phyloP scores from a whole-genome alignment of 257 asterid species.

The Ocimum tenuiflorum region DNA sequence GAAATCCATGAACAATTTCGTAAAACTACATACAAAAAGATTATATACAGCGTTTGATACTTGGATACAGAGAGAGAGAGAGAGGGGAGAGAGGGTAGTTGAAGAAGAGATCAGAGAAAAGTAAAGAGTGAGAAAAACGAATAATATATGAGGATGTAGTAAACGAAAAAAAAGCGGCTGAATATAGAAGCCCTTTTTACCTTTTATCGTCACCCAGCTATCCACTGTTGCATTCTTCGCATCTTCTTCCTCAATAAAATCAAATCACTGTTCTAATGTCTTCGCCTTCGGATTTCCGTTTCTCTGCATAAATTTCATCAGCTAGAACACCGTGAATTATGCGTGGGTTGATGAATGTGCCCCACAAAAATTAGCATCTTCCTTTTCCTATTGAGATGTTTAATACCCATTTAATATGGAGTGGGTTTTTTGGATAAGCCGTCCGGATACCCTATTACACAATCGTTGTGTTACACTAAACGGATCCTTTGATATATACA shows the following conservation, averaged over 20 bases:
- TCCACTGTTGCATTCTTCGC: not conserved
- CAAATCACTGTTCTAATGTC: not conserved
- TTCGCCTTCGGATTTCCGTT: not conserved
- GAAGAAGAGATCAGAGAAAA: slow-evolving; percentile 26
- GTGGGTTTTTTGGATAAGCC: too few species aligned
- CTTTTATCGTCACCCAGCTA: slow-evolving; percentile 13
- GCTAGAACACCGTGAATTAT: too few species aligned
- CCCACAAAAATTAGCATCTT: too few species aligned
- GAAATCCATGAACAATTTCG: slow-evolving; percentile 34
- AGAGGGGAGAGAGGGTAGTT: slow-evolving; percentile 26
- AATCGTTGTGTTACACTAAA: too few species aligned
- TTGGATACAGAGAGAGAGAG: slow-evolving; percentile 10
- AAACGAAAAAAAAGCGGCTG: slow-evolving; percentile 32
- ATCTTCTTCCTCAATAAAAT: not conserved
- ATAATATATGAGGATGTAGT: slow-evolving; percentile 25
- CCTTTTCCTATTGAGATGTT: not conserved
- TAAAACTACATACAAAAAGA: slow-evolving; percentile 8
- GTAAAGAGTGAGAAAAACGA: slow-evolving; percentile 15
- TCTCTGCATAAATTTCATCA: not conserved
- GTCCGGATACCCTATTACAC: too few species aligned
- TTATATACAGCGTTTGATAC: not conserved
- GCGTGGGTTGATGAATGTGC: too few species aligned
- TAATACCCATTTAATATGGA: too few species aligned
- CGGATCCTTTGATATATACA: too few species aligned
- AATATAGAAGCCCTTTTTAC: slow-evolving; percentile 16